Conservation (phyloP, 2,329 filamentous ascomycete species). For the Microdochium paspali region DNA sequence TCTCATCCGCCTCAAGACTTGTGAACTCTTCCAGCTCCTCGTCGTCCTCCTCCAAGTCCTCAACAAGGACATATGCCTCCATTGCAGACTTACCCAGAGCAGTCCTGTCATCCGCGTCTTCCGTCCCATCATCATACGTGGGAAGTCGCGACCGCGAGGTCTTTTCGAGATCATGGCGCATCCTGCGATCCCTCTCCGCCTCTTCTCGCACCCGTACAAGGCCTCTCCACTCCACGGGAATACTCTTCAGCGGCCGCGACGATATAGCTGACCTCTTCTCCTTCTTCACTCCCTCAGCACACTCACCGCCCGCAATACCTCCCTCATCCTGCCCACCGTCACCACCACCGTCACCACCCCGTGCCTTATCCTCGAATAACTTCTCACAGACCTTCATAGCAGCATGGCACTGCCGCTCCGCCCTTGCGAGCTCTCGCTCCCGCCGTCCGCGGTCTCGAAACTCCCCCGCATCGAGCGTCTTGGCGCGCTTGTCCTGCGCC, state of each 20-base stretch:
- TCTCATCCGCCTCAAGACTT: constrained; percentile 54
- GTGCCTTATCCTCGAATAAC: constrained; percentile 50
- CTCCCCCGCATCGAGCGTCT: constrained; percentile 55
- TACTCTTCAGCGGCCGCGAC: constrained; percentile 48
- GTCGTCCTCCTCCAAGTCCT: constrained; percentile 70
- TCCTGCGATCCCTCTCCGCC: constrained; percentile 56
- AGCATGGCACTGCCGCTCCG: constrained; percentile 61
- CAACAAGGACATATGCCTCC: constrained; percentile 48
- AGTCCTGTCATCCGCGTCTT: constrained; percentile 62
- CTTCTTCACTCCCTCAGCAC: constrained; percentile 10
- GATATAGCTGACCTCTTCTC: constrained; percentile 22
- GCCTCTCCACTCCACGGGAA: constrained; percentile 73
- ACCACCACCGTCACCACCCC: constrained; percentile 6
- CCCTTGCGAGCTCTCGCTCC: constrained; percentile 59
- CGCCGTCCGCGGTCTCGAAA: constrained; percentile 63
- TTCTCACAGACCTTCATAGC: constrained; percentile 79
- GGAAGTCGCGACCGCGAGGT: constrained; percentile 49
- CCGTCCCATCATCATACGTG: constrained; percentile 57
- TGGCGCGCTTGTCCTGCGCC: constrained; percentile 47
- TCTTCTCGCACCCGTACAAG: constrained; percentile 62
- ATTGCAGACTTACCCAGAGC: constrained; percentile 54
- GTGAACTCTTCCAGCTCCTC: constrained; percentile 74
- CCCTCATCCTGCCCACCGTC: constrained; percentile 7
- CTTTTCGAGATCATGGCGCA: constrained; percentile 57
- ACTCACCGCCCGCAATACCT: constrained; percentile 7